Base-by-base conservation (phyloP, 441 rosid species). In the Arabidopsis hybrid region DNA sequence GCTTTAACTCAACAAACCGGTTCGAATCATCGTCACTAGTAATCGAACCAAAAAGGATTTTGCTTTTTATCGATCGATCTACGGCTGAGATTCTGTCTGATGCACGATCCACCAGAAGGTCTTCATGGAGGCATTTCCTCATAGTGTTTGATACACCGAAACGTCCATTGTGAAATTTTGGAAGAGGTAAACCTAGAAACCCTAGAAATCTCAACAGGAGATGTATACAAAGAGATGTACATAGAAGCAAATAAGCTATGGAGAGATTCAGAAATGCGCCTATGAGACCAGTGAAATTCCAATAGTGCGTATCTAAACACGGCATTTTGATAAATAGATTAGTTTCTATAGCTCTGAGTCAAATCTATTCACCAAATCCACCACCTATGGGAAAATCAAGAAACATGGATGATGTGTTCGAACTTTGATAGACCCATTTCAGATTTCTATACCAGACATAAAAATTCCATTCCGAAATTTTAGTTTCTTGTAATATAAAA, bases 241-340 rank as follows among this genome's bases (percentile, higher is more conserved):
- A 91, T 14, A 91, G 86, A 61, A 91, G 78, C 16, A 84, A 66
- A 77, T 73, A 86, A 11, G 87, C 82, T n/a, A 90, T 75, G 34
- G 77, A 66, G 51, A 93, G 89, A 85, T 93, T 89, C 45, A 88
- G 85, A 82, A 85, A 89, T 60, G 91, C 93, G 67, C 87, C 88
- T 53, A 85, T 85, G 69, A 88, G 74, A 57, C 70, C 81, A 73
- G 78, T 70, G 55, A 90, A 77, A 31, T 85, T 86, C 98, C 95
- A 91, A 18, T 76, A 60, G 0, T 85, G 65, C 26, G 85, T 69
- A 75, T 76, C 91, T 36, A 78, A 51, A 81, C 84, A 82, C 12
- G 82, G 73, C 92, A 85, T 85, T 66, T 72, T 79, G 53, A 12
- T 53, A 7, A 31, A 42, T 16, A 29, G 10, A 46, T 31, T 51